Evolutionary conservation across 495 filamentous ascomycete genomes (phyloP).

Genomic region (Sordaria brevicollis): DNA sequence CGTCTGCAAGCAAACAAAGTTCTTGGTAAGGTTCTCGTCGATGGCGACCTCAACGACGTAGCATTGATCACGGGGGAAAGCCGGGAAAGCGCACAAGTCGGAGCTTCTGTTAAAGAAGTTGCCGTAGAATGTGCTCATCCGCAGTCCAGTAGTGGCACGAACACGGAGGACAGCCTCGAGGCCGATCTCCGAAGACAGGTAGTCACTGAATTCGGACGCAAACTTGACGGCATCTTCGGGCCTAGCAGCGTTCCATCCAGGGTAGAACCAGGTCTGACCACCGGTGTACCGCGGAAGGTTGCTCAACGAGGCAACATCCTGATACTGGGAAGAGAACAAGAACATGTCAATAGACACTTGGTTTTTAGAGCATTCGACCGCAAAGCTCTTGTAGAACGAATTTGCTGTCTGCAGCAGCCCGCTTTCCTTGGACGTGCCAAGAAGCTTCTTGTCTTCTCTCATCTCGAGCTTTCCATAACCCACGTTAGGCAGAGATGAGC

Average conservation of each 20-base stretch:
- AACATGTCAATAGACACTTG: conserved; percentile 99
- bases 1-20: conserved; percentile 91
- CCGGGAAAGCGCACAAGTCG: conserved; percentile 94
- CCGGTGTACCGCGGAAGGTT: conserved; percentile 93
- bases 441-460: conserved; percentile 92
- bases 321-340: conserved; percentile 92
- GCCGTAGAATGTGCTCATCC: conserved; percentile 97
- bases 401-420: conserved; percentile 79
- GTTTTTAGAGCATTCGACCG: conserved; percentile 96
- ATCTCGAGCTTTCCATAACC: conserved; percentile 85
- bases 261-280: conserved; percentile 97
- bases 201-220: conserved; percentile 91
- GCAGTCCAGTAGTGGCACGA: conserved; percentile 83
- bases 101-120: conserved; percentile 99
- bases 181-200: conserved; percentile 88
- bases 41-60: conserved; percentile 99
- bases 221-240: conserved; percentile 96
- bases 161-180: conserved; percentile 94
- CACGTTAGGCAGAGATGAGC: conserved; percentile 80
- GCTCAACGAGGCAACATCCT: conserved; percentile 91
- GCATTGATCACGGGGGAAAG: conserved; percentile 91
- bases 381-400: conserved; percentile 98
- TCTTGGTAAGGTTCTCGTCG: conserved; percentile 86
- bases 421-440: conserved; percentile 89
- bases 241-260: conserved; percentile 90